These are phyloP conservation scores for Nakazawaea laoshanensis DNA, from an alignment of 805 yeast species.

Conservation along the genomic window DNA sequence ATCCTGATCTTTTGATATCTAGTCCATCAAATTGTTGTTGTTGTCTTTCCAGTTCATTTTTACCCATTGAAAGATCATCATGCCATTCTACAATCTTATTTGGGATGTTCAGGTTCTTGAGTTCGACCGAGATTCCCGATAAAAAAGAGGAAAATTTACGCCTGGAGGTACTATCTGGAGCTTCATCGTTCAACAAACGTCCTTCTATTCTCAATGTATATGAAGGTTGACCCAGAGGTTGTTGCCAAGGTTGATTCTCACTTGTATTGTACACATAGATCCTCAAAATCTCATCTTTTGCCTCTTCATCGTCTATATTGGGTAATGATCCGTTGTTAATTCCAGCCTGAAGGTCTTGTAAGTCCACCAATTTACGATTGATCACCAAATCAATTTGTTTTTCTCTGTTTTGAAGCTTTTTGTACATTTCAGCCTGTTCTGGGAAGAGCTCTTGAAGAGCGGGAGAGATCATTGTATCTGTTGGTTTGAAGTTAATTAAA, in stretches of 20 bases:
- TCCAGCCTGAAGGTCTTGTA: constrained; percentile 59
- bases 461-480: constrained; percentile 23
- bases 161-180: constrained; percentile 37
- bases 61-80: constrained; percentile 36
- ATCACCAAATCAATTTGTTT: constrained; percentile 70
- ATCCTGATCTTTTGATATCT: constrained; percentile 77
- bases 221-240: constrained; percentile 29
- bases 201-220: constrained; percentile 94
- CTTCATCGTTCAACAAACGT: constrained; percentile 48
- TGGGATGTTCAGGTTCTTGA: constrained; percentile 23
- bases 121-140: constrained; percentile 77
- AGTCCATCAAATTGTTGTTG: constrained; percentile 70
- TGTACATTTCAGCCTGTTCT: constrained; percentile 55
- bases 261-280: constrained; percentile 76
- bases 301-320: constrained; percentile 30
- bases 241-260: constrained; percentile 88
- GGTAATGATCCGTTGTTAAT: constrained; percentile 31
- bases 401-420: constrained; percentile 74
- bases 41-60: constrained; percentile 21
- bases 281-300: constrained; percentile 57
- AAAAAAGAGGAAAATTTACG: constrained; percentile 71
- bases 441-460: constrained; percentile 22
- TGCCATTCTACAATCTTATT: constrained; percentile 80
- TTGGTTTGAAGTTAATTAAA: constrained; percentile 21
- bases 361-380: constrained; percentile 75